These are phyloP conservation scores for Pichia sp. DNA, from an alignment of 1,139 yeast species.

Conservation along the genomic window DNA sequence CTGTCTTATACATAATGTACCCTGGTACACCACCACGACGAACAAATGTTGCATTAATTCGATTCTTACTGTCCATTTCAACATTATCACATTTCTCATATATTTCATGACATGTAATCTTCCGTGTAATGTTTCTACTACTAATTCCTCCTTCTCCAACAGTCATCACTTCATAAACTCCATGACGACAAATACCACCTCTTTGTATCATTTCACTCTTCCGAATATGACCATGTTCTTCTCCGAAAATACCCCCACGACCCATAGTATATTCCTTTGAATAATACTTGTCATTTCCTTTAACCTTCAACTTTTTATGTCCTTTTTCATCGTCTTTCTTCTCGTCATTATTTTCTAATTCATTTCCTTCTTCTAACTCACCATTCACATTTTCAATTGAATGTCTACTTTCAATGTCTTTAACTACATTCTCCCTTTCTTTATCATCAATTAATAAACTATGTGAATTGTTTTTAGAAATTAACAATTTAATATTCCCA, in stretches of 20 bases:
- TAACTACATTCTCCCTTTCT: slow-evolving; percentile 2
- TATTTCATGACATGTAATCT: slow-evolving; percentile 15
- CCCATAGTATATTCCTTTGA: slow-evolving; percentile 14
- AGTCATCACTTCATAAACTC: slow-evolving; percentile 5
- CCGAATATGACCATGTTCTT: slow-evolving; percentile 6
- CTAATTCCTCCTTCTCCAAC: slow-evolving; percentile 1
- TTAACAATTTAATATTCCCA: slow-evolving; percentile 14
- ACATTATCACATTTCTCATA: slow-evolving; percentile 4
- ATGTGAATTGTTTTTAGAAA: slow-evolving; percentile 12
- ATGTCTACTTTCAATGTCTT: slow-evolving; percentile 5
- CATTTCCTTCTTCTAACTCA: background rate
- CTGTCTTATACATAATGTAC: slow-evolving; percentile 10
- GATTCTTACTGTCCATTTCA: slow-evolving; percentile 17
- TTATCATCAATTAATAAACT: slow-evolving; percentile 11
- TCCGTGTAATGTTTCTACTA: background rate
- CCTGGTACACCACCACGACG: slow-evolving; percentile 13
- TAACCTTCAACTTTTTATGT: background rate
- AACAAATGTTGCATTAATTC: slow-evolving; percentile 12
- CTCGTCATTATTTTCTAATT: background rate
- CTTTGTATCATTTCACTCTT: slow-evolving; percentile 2
- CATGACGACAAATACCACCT: slow-evolving; percentile 15
- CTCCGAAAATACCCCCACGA: slow-evolving; percentile 16
- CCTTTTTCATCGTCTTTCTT: background rate
- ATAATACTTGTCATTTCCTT: slow-evolving; percentile 4
- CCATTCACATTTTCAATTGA: slow-evolving; percentile 6